Conservation (phyloP, 495 filamentous ascomycete genomes). For the Pyrenopolyporus hunteri region DNA sequence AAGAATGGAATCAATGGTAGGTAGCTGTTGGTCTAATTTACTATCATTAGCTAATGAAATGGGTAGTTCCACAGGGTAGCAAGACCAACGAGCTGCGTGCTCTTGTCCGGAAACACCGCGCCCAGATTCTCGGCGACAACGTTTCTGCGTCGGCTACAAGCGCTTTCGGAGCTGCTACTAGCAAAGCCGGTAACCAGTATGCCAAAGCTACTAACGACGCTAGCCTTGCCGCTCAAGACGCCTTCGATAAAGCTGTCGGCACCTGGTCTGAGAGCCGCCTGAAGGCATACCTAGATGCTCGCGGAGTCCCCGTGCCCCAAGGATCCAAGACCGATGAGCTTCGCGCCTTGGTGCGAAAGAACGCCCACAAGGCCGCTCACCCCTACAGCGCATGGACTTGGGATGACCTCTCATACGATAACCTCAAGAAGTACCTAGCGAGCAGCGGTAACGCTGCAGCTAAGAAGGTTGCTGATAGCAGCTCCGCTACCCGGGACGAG, state of each 20-base stretch:
- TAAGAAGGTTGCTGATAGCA: constrained; percentile 68
- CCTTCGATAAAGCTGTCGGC: constrained; percentile 67
- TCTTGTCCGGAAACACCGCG: constrained; percentile 87
- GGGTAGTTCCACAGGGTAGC: constrained; percentile 84
- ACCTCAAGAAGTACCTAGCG: constrained; percentile 73
- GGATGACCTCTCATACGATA: constrained; percentile 80
- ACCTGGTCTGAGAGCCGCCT: constrained; percentile 75
- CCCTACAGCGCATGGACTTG: constrained; percentile 83
- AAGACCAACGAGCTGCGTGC: constrained; percentile 87
- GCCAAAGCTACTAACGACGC: constrained; percentile 77
- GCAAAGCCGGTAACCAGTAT: constrained; percentile 77
- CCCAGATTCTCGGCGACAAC: constrained; percentile 72
- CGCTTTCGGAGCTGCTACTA: constrained; percentile 79
- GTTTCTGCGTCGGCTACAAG: constrained; percentile 65
- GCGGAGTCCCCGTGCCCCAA: constrained; percentile 76
- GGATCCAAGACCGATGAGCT: constrained; percentile 79
- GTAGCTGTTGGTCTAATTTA: background rate
- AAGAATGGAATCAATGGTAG: constrained; percentile 72
- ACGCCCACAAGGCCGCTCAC: constrained; percentile 73
- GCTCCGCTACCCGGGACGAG: constrained; percentile 72
- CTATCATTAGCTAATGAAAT: constrained; percentile 56
- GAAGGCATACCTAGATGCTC: constrained; percentile 76
- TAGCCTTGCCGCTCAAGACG: constrained; percentile 66
- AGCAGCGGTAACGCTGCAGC: constrained; percentile 65
- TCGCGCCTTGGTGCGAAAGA: constrained; percentile 71